Base-by-base conservation (phyloP, 83 land plant species). In the Picea abies region DNA sequence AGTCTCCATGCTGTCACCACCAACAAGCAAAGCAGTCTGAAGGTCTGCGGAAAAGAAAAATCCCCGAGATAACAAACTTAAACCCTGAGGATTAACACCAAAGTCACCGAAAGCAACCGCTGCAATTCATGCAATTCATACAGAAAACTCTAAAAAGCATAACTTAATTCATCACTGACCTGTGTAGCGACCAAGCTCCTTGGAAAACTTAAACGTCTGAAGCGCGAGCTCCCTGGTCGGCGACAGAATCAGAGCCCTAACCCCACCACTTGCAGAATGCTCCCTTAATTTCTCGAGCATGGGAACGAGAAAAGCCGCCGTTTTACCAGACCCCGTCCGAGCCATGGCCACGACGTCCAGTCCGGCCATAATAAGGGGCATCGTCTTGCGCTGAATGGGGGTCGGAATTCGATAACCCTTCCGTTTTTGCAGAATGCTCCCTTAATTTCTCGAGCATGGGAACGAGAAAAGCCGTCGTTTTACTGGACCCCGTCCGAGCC, bases 261-360 rank as follows among this genome's bases (percentile, higher is more conserved):
- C 90, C 0, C 99, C 99, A 2, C 87, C 85, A 77, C 89, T 84
- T 5, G 88, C 79, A 20, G 82, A 84, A 81, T 97, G 98, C 60
- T 84, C 89, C 63, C 85, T 83, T 56, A 97, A 84, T 72, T 84
- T 86, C 91, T 97, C 86, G 0, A 97, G 79, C 97, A 97, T 94
- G 11, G 99, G 99, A 20, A 97, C 80, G 41, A 97, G 83, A 83
- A 96, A 97, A 20, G 99, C 98, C 3, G 99, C 98, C 37, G 99
- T 97, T 82, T 97, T 96, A 2, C 98, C 98, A 9, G 98, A 96
- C 1, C 99, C 99, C 3, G 98, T 97, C 5, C 99, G 85, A 23
- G 99, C 99, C 99, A 97, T 97, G 78, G 99, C 99, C 41, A 96
- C 99, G 67, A 97, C 98, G 79, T 96, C 98, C 44, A 81, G 44